Evolutionary conservation across 257 asterid species (phyloP).

Genomic region (Dorcoceras hygrometricum): DNA sequence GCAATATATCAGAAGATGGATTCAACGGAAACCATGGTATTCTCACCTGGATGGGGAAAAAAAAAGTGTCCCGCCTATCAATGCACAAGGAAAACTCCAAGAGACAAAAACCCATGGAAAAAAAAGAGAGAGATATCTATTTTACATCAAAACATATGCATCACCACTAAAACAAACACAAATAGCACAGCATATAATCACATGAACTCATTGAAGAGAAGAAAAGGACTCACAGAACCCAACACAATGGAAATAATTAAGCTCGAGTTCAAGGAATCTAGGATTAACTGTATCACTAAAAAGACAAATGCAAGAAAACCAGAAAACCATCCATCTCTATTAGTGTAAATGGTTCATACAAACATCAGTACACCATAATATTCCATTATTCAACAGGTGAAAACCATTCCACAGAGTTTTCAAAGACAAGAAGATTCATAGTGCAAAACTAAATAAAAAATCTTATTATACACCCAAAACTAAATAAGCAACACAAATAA

Average conservation of each 20-base stretch:
- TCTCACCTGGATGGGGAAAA: slow-evolving; percentile 11
- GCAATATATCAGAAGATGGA: too few species aligned
- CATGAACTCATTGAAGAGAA: background rate
- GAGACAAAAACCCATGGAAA: too few species aligned
- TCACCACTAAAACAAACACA: background rate
- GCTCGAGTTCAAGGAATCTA: background rate
- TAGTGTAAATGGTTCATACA: too few species aligned
- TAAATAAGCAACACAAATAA: background rate
- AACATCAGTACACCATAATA: too few species aligned
- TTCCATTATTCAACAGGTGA: too few species aligned
- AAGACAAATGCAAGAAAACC: too few species aligned
- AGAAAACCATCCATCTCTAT: too few species aligned
- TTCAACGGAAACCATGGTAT: background rate
- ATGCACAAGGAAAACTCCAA: too few species aligned
- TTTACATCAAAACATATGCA: too few species aligned
- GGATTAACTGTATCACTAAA: background rate
- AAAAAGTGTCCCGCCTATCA: background rate
- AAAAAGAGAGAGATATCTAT: too few species aligned
- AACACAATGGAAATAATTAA: background rate
- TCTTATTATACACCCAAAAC: too few species aligned
- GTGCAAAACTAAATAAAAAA: too few species aligned
- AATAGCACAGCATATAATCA: background rate
- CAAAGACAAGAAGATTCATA: background rate
- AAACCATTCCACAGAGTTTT: background rate
- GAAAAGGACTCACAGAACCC: background rate